phyloP scores from a whole-genome alignment of 352 stramenopile species.

The Phytophthora nicotianae region DNA sequence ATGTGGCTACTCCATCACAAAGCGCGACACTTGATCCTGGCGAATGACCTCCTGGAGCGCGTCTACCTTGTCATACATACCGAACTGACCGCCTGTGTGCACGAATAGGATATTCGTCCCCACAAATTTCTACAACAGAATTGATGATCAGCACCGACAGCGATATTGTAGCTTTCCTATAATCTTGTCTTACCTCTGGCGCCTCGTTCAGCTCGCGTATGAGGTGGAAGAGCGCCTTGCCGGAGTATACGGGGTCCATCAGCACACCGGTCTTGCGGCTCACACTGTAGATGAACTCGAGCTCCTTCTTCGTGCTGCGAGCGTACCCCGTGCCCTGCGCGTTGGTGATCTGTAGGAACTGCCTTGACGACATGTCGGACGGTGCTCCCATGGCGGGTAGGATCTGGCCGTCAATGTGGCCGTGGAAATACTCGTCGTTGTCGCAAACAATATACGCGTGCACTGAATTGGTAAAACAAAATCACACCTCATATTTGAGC shows the following conservation, averaged over 20 bases:
- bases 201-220: slow-evolving; percentile 75
- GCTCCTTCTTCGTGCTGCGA: slow-evolving; percentile 73
- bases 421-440: slow-evolving; percentile 84
- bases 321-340: slow-evolving; percentile 84
- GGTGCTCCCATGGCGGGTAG: slow-evolving; percentile 71
- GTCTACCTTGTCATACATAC: slow-evolving; percentile 91
- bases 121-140: slow-evolving; percentile 65
- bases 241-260: slow-evolving; percentile 89
- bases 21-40: slow-evolving; percentile 57
- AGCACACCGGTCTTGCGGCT: slow-evolving; percentile 77
- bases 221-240: slow-evolving; percentile 86
- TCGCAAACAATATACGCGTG: slow-evolving; percentile 90
- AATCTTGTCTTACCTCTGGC: slow-evolving; percentile 48
- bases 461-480: slow-evolving; percentile 24
- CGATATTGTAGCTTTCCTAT: neutral
- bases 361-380: slow-evolving; percentile 50
- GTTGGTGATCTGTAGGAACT: slow-evolving; percentile 84
- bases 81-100: slow-evolving; percentile 91
- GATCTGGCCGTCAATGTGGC: slow-evolving; percentile 79
- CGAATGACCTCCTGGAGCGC: slow-evolving; percentile 66
- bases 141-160: slow-evolving; percentile 3
- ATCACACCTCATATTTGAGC: neutral
- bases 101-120: slow-evolving; percentile 90
- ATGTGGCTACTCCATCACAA: slow-evolving; percentile 52
- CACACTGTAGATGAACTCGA: slow-evolving; percentile 77